A percentile compares a stretch with the other conserved stretches of the same genome.
These are phyloP conservation scores for Colletotrichum lentis DNA, from an alignment of 2,329 filamentous ascomycete species.

Conservation along the genomic window DNA sequence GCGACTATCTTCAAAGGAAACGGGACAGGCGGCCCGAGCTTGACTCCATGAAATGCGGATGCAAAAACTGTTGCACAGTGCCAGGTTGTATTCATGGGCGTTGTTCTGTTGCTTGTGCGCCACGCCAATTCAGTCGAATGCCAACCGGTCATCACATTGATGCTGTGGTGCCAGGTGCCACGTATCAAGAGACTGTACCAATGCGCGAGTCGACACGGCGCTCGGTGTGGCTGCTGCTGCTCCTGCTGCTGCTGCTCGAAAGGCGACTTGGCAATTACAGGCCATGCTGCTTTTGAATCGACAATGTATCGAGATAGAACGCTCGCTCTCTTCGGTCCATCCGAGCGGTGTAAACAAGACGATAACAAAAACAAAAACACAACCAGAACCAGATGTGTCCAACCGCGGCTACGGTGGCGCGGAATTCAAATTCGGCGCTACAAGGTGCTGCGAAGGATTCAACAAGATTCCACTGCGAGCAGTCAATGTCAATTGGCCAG, in stretches of 20 bases:
- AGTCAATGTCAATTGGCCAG: too few relatives aligned
- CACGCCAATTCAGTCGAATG: slow-evolving; percentile 17
- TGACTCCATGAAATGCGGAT: neutral
- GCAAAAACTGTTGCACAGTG: neutral
- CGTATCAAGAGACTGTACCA: slow-evolving; percentile 21
- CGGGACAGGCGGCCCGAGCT: neutral
- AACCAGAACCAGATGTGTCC: too few relatives aligned
- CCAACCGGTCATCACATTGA: slow-evolving; percentile 20
- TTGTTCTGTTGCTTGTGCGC: neutral
- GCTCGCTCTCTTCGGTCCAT: neutral
- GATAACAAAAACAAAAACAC: too few relatives aligned
- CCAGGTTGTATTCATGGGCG: neutral
- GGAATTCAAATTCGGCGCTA: neutral
- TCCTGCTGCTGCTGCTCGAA: slow-evolving; percentile 10
- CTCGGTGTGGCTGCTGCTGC: neutral
- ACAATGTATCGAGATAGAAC: neutral
- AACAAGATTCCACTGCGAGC: too few relatives aligned
- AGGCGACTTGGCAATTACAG: neutral
- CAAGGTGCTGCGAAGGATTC: neutral
- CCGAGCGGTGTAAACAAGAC: neutral
- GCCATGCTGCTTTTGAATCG: neutral
- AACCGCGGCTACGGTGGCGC: too few relatives aligned
- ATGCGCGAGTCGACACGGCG: slow-evolving; percentile 6
- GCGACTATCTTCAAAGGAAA: neutral
- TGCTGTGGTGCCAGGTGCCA: neutral